Base-by-base conservation (phyloP, 2,329 filamentous ascomycete species). In the Ceratocystis colombiana region DNA sequence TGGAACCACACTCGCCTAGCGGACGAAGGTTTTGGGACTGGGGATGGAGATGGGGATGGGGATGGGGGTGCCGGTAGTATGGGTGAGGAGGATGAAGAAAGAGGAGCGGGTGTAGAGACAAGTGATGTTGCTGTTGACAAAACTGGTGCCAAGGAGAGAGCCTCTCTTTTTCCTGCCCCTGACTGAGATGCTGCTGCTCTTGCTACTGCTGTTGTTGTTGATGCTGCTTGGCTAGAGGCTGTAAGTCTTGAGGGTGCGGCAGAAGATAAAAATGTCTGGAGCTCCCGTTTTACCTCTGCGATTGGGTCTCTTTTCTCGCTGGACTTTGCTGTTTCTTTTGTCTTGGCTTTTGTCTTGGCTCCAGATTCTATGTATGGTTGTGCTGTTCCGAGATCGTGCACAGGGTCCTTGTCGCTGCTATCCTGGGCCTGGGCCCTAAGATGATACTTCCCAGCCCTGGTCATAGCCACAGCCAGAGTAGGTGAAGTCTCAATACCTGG, bases 1-100 rank as follows among this genome's bases (percentile, higher is more conserved):
- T 62, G 41, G 33, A 33, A n/a, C 57, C 57, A 61, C 20, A 33
- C 44, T 66, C 53, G 45, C 57, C 64, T 66, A 10, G 64, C 37
- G 33, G 25, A 7, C 25, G 8, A 25, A 15, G 48, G 48, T 53
- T 53, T 53, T 53, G 17, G 48, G 10, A 15, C 48, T 53, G 10
- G 8, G 48, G 22, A 17, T 53, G 48, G 48, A 22, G 22, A 22
- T 22, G 22, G 20, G 20, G 20, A 20, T 20, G 20, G 20, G 20
- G 20, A 20, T 20, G 48, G 48, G 22, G 48, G 20, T 48, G 46
- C 17, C 15, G 46, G 20, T 8, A 22, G 46, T 41, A 12, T 41
- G 46, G 17, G 20, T 17, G 46, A 48, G 50, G 22, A 55, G 17
- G 2, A 25, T 28, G 2, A 25, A 15, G 20, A 30, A 5, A 20